Conservation (phyloP, 2,329 filamentous ascomycete species). For the Fusarium chuoi region DNA sequence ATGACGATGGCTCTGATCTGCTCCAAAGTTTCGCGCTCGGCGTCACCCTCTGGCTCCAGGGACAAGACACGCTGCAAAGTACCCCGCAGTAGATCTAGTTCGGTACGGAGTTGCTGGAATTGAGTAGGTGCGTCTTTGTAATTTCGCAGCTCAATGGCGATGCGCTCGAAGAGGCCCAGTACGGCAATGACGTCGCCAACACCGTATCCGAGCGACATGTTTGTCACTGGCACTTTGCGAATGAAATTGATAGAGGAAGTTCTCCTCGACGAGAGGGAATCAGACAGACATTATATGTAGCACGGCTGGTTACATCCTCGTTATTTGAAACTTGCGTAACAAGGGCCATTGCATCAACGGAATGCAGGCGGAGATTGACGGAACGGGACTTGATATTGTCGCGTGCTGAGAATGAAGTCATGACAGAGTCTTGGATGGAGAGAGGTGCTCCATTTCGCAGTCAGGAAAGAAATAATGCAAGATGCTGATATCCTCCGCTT, state of each 20-base stretch:
- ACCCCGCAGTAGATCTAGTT: background rate
- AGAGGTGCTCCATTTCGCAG: background rate
- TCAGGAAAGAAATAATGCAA: background rate
- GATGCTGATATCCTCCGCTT: background rate
- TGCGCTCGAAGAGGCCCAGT: background rate
- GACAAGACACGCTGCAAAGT: background rate
- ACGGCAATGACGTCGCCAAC: background rate
- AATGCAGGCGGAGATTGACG: rapidly evolving
- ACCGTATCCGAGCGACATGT: background rate
- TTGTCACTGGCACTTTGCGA: rapidly evolving
- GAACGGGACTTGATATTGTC: background rate
- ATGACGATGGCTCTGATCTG: background rate
- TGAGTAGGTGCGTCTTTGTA: background rate
- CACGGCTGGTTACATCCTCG: background rate
- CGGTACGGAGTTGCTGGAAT: background rate
- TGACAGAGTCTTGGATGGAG: rapidly evolving
- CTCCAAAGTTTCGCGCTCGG: background rate
- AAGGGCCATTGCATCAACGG: background rate
- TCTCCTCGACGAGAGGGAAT: rapidly evolving
- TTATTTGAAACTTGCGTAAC: background rate
- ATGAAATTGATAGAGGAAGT: rapidly evolving
- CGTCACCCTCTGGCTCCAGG: background rate
- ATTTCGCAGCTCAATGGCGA: background rate
- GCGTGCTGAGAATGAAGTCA: background rate
- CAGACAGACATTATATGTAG: too few species aligned